Evolutionary conservation across 164 flowering plant genomes (phyloP).

Genomic region (Chimonanthus salicifolius): DNA sequence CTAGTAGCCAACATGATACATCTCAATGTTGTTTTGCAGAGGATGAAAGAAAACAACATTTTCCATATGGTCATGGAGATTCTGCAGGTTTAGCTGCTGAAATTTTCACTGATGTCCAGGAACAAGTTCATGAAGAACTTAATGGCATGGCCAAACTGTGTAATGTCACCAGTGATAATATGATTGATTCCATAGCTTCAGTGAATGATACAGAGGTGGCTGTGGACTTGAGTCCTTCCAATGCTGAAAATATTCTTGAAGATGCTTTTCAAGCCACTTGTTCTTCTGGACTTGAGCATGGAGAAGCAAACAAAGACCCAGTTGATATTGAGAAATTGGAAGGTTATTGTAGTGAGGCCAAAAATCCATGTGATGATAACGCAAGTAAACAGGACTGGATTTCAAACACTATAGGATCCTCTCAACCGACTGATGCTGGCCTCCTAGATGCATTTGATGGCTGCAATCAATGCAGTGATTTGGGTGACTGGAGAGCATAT

Average conservation of each 20-base stretch:
- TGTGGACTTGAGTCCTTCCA: conserved; percentile 7
- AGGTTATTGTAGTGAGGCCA: conserved; percentile 12
- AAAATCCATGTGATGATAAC: conserved; percentile 16
- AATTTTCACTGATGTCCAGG: conserved; percentile 11
- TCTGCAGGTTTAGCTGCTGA: conserved; percentile 12
- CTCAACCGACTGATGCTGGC: conserved; percentile 13
- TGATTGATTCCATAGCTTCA: conserved; percentile 1
- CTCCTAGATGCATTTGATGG: conserved; percentile 13
- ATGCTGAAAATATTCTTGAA: conserved; percentile 17
- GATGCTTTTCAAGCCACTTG: conserved; percentile 18
- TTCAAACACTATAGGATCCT: conserved; percentile 13
- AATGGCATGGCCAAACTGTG: conserved; percentile 12
- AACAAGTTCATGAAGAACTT: conserved; percentile 13
- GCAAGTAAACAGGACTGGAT: conserved; percentile 12
- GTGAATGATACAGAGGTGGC: conserved; percentile 12
- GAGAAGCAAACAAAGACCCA: conserved; percentile 13
- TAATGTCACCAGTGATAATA: background rate
- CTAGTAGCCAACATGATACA: conserved; percentile 27
- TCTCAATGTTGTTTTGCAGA: conserved; percentile 38
- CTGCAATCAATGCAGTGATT: conserved; percentile 11
- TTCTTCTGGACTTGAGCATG: conserved; percentile 10
- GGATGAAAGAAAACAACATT: conserved; percentile 13
- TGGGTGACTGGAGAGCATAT: conserved; percentile 54
- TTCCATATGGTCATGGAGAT: conserved; percentile 17
- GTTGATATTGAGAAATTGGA: conserved; percentile 15